Evolutionary conservation across 2,329 filamentous ascomycete genomes (phyloP).

Genomic region (Pyricularia pennisetigena): DNA sequence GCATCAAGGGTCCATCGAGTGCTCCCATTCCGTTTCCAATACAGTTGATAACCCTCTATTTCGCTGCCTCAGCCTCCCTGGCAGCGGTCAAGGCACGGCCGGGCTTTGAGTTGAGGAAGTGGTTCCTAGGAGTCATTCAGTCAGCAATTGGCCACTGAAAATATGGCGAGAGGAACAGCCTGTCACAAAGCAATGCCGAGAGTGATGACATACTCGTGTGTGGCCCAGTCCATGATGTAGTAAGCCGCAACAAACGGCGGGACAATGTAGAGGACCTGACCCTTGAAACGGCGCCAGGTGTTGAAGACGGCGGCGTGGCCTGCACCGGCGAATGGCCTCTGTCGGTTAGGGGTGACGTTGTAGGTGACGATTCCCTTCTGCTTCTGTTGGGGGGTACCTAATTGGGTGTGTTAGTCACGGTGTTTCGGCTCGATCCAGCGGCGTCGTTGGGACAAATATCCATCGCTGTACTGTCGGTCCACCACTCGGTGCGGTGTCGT

Average conservation of each 20-base stretch:
- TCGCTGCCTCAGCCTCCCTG: conserved; percentile 27
- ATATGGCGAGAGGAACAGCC: not conserved
- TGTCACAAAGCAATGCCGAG: not conserved
- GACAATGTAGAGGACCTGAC: conserved; percentile 82
- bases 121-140: conserved; percentile 44
- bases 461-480: not conserved
- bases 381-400: conserved; percentile 11
- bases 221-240: conserved; percentile 81
- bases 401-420: not conserved
- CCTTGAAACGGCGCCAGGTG: conserved; percentile 74
- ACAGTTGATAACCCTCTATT: not conserved
- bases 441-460: not conserved
- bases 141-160: conserved; percentile 8
- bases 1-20: not conserved
- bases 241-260: conserved; percentile 74
- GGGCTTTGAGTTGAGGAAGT: conserved; percentile 73
- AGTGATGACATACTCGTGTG: conserved; percentile 56
- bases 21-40: not conserved
- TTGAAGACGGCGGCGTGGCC: conserved; percentile 87
- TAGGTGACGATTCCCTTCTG: conserved; percentile 62
- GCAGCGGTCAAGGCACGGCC: conserved; percentile 48
- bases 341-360: conserved; percentile 75
- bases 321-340: conserved; percentile 74
- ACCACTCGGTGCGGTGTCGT: not conserved
- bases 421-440: not conserved